Base-by-base conservation (phyloP, 1,284 basidiomycete genomes). In the Rhodotorula sp. region DNA sequence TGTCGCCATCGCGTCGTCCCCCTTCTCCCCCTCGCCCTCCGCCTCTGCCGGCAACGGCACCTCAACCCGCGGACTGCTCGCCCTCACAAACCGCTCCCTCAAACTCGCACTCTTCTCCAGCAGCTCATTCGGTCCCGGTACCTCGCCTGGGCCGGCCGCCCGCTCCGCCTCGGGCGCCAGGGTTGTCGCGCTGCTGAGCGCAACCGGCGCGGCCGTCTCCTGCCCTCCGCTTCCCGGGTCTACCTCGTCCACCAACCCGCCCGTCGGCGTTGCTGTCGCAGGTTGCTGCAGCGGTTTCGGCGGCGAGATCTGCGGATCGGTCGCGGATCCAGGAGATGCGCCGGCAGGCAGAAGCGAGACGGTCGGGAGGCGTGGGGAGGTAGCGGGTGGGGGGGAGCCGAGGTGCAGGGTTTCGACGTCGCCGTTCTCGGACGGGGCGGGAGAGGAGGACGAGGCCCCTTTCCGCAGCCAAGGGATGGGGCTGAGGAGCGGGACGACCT, bases 221-320 rank as follows among this genome's bases (percentile, higher is more conserved):
- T 13, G 36, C 19, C 65, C 65, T 12, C 75, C 75, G 22, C 57
- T 62, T 2, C 75, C 75, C 0, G 70, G 73, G 54, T 76, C 75
- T 2, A 76, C 75, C 39, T 76, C 75, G 53, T 76, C 75, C 1
- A 76, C 75, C 22, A 76, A 37, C 22, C 75, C 75, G n/a, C 75
- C 75, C 3, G 75, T 75, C 9, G 75, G 75, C 1, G 75, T 76
- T 19, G 68, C 32, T 9, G 72, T 76, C 5, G 62, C 46, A 0
- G 51, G 25, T 4, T 17, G 51, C 48, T 27, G 55, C n/a, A 48
- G 19, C 29, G 29, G n/a, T 6, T 41, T 34, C 6, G 13, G 61
- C 17, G 55, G 48, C n/a, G 55, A 63, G 48, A 50, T 36, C 27
- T 54, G 50, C 6, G 53, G 41, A 25, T 54, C 39, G 29, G 56